A percentile compares a stretch with the other conserved stretches of the same genome.
Evolutionary conservation across 2,329 filamentous ascomycete genomes (phyloP).

Genomic region (Stagonosporopsis rhizophila): DNA sequence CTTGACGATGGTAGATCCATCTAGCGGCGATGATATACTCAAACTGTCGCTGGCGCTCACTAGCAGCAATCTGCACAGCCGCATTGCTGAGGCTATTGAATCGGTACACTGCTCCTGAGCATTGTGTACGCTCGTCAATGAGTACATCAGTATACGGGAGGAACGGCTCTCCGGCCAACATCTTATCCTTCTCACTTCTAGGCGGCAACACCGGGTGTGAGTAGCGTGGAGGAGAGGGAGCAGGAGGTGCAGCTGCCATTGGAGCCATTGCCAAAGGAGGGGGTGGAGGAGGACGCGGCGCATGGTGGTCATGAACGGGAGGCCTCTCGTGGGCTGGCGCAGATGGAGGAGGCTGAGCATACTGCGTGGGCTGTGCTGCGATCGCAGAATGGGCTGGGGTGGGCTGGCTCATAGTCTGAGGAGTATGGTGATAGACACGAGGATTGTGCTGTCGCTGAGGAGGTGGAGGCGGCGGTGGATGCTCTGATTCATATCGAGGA

Average conservation of each 20-base stretch:
- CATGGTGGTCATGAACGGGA: constrained; percentile 14
- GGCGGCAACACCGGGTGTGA: constrained; percentile 34
- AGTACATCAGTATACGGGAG: constrained; percentile 80
- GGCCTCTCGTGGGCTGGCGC: constrained; percentile 53
- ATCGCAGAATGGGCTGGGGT: constrained; percentile 27
- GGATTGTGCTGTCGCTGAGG: constrained; percentile 38
- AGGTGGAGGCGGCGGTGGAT: constrained; percentile 19
- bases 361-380: constrained; percentile 17
- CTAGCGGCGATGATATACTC: constrained; percentile 72
- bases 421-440: constrained; percentile 41
- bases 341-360: constrained; percentile 27
- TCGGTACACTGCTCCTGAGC: constrained; percentile 78
- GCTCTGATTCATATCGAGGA: constrained; percentile 14
- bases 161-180: constrained; percentile 80
- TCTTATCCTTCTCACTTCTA: constrained; percentile 83
- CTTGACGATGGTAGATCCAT: constrained; percentile 43
- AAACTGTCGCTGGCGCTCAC: constrained; percentile 74
- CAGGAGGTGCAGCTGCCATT: constrained; percentile 23
- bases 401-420: constrained; percentile 34
- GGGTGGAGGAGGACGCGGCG: constrained; percentile 24
- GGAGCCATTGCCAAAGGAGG: constrained; percentile 29
- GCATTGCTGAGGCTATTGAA: constrained; percentile 87
- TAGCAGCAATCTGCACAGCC: constrained; percentile 68
- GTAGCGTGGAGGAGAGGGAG: constrained; percentile 31
- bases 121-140: constrained; percentile 81